phyloP scores from a whole-genome alignment of 768 basidiomycete species.

The Phylloporus rhodoxanthus region DNA sequence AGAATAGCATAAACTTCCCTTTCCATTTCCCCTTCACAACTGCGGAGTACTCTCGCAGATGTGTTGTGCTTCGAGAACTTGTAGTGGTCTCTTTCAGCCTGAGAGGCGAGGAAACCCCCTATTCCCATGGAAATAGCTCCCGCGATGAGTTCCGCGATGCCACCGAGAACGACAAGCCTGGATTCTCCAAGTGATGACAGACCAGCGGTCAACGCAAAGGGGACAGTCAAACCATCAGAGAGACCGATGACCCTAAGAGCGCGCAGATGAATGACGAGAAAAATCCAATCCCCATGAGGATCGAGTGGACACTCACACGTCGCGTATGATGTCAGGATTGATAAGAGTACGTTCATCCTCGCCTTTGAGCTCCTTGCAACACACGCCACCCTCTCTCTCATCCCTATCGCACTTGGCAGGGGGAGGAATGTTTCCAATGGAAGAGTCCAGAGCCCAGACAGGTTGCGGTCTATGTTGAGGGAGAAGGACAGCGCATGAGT shows the following conservation, averaged over 20 bases:
- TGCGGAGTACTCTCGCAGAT: slow-evolving; percentile 74
- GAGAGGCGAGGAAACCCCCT: slow-evolving; percentile 94
- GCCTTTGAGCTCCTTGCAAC: slow-evolving; percentile 83
- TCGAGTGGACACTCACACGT: slow-evolving; percentile 53
- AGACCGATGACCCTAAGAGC: slow-evolving; percentile 74
- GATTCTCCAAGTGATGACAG: slow-evolving; percentile 86
- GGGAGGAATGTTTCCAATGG: slow-evolving; percentile 41
- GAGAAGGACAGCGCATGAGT: slow-evolving; percentile 17
- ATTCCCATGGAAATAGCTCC: slow-evolving; percentile 98
- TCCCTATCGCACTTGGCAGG: slow-evolving; percentile 54
- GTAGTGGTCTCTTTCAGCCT: slow-evolving; percentile 94
- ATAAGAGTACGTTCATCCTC: slow-evolving; percentile 76
- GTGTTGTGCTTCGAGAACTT: slow-evolving; percentile 74
- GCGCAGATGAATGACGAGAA: neutral
- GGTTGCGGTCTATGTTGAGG: slow-evolving; percentile 27
- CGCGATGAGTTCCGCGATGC: slow-evolving; percentile 92
- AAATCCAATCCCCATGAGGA: neutral
- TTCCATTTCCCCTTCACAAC: slow-evolving; percentile 94
- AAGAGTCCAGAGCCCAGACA: slow-evolving; percentile 58
- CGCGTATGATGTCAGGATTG: slow-evolving; percentile 82
- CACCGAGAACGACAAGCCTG: slow-evolving; percentile 88
- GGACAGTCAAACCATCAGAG: slow-evolving; percentile 85
- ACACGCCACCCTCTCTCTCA: slow-evolving; percentile 56
- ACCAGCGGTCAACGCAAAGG: slow-evolving; percentile 87
- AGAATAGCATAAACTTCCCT: slow-evolving; percentile 87